These are phyloP conservation scores for Leishmania turanica DNA, from an alignment of 208 protist genomes.

Conservation along the genomic window DNA sequence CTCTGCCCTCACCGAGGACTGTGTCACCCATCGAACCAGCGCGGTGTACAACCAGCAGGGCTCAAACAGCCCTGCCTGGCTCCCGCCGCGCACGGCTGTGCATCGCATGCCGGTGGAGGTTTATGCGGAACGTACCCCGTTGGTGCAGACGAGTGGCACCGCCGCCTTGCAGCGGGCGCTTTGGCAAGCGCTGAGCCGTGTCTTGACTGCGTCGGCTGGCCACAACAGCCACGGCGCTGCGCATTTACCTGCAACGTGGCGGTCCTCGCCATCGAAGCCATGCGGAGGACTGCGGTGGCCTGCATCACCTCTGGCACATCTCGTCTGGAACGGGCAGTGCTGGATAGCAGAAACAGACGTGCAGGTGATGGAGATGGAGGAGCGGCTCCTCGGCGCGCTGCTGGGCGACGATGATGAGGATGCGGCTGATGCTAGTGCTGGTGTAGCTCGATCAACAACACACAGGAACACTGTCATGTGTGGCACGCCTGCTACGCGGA, in stretches of 20 bases:
- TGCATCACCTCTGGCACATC: background rate
- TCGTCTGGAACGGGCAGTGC: constrained; percentile 20
- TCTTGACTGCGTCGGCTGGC: background rate
- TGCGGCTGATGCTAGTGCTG: background rate
- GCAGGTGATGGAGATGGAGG: constrained; percentile 19
- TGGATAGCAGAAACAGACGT: constrained; percentile 21
- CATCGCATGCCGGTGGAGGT: constrained; percentile 20
- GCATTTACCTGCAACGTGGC: background rate
- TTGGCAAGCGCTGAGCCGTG: background rate
- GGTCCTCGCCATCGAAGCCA: background rate
- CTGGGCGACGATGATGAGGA: background rate
- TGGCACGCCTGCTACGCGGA: background rate
- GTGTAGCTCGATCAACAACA: background rate
- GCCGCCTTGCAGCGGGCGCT: constrained; percentile 9
- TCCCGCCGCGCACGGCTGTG: background rate
- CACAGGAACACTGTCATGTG: background rate
- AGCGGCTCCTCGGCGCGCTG: constrained; percentile 3
- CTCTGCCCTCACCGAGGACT: background rate
- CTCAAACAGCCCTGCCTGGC: background rate
- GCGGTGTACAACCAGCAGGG: background rate
- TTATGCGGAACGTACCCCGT: constrained; percentile 18
- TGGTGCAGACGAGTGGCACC: constrained; percentile 2
- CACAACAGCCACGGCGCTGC: background rate
- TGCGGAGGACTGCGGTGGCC: background rate
- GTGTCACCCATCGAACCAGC: background rate